Evolutionary conservation across 1,139 yeast species (phyloP), one percentile per base, ranked within the genome.

Genomic region (Meyerozyma sp.): DNA sequence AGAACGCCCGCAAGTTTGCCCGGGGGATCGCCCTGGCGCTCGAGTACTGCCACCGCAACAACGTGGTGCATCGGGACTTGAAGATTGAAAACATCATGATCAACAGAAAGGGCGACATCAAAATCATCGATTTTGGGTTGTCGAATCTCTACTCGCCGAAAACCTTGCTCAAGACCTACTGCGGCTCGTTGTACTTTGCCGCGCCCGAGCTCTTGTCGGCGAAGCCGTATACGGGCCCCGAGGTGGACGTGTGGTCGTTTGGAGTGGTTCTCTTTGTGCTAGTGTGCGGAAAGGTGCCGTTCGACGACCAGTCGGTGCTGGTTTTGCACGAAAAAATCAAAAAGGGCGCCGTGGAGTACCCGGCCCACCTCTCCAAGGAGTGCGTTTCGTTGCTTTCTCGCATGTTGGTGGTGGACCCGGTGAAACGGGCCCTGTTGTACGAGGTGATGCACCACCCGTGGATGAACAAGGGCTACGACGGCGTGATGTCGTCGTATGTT

Each of bases 161-260:
- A 48, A 73, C 81, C 40, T 71, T 89, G 44, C 77, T 94, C 55
- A 89, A 88, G 58, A 94, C 99, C 0, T 94, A 89, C 61, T 94
- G 99, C 73, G 99, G 99, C 1, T 90, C 98, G 1, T 73, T 94
- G 43, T 94, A 94, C 63, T 94, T 93, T 75, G 99, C 98, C 1
- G 98, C 99, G 0, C 99, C 99, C 0, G 99, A 94, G 62, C 73
- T 94, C 52, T 73, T 94, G 46, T 85, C 88, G 48, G 98, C 98
- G 0, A 82, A 83, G 51, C 97, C 97, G 0, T 94, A 94, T 57
- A 73, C 79, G 30, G 99, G 98, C 0, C 98, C 98, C 0, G 98
- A 94, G 62, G 97, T 94, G 41, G 99, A 93, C 61, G 84, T 93
- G 26, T 93, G 99, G 99, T 88, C 96, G 5, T 91, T 91, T 71